phyloP scores from a whole-genome alignment of 495 filamentous ascomycete species.

The Neurospora tetrasperma region DNA sequence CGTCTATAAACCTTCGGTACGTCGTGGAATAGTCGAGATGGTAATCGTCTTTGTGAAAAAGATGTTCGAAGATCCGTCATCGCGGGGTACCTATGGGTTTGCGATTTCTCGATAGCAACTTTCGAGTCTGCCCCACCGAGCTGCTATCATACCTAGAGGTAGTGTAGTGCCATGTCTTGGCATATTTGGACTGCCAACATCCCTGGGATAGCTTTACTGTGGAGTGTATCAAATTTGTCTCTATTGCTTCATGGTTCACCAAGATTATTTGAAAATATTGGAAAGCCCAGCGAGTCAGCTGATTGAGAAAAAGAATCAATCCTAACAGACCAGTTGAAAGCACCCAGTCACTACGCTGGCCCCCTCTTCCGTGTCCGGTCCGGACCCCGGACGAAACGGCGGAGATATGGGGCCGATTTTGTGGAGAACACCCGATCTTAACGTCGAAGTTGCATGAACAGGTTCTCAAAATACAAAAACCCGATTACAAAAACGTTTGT shows the following conservation, averaged over 20 bases:
- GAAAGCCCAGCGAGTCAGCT: background rate
- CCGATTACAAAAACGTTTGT: too few relatives aligned
- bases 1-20: background rate
- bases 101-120: background rate
- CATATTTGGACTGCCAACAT: background rate
- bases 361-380: background rate
- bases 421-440: background rate
- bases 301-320: background rate
- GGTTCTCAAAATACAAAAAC: too few relatives aligned
- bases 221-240: background rate
- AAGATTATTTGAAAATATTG: background rate
- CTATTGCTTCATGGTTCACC: background rate
- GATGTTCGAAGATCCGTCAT: background rate
- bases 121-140: background rate
- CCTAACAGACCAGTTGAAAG: background rate
- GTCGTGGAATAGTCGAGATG: background rate
- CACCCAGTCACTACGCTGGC: background rate
- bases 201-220: background rate
- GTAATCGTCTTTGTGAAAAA: background rate
- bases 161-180: background rate
- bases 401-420: background rate
- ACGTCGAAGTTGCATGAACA: background rate
- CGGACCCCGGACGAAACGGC: background rate
- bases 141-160: background rate
- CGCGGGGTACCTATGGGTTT: background rate